Evolutionary conservation across 331 rosid species (phyloP).

Genomic region (Quercus tomentella): DNA sequence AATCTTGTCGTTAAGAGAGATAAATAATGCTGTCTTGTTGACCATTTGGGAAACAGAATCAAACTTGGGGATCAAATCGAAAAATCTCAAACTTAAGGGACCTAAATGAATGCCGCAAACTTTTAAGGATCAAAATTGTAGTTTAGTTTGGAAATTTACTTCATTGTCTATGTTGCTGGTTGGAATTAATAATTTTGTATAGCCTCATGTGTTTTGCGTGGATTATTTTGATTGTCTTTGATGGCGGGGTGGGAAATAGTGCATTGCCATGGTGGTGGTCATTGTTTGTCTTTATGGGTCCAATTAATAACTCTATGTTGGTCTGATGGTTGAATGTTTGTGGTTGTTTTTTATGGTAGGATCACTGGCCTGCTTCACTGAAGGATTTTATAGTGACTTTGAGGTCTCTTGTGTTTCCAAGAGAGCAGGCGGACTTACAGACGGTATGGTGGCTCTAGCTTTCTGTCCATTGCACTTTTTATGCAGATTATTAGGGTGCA

Average conservation of each 20-base stretch:
- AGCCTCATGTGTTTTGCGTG: not conserved
- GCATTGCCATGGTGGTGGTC: not conserved
- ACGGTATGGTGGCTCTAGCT: slow-evolving; percentile 35
- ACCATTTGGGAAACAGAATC: no score
- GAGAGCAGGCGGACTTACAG: slow-evolving; percentile 59
- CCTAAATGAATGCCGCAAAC: no score
- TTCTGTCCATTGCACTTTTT: not conserved
- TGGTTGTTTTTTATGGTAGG: slow-evolving; percentile 38
- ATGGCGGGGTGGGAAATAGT: not conserved
- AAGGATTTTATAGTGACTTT: slow-evolving; percentile 49
- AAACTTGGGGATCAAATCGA: no score
- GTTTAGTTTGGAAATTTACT: no score
- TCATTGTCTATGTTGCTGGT: not conserved
- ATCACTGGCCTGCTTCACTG: slow-evolving; percentile 74
- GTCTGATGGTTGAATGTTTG: not conserved
- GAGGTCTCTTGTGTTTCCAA: slow-evolving; percentile 58
- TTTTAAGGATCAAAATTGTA: no score
- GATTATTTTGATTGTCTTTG: not conserved
- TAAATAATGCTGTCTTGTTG: no score
- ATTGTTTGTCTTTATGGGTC: not conserved
- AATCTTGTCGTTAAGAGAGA: no score
- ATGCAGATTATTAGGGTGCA: not conserved
- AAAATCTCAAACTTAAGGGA: no score
- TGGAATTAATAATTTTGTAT: not conserved
- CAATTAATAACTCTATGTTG: not conserved